Percentiles rank a stretch among this genome's conserved stretches.
These are phyloP conservation scores for Teunomyces stri DNA, from an alignment of 805 yeast species.

Conservation along the genomic window DNA sequence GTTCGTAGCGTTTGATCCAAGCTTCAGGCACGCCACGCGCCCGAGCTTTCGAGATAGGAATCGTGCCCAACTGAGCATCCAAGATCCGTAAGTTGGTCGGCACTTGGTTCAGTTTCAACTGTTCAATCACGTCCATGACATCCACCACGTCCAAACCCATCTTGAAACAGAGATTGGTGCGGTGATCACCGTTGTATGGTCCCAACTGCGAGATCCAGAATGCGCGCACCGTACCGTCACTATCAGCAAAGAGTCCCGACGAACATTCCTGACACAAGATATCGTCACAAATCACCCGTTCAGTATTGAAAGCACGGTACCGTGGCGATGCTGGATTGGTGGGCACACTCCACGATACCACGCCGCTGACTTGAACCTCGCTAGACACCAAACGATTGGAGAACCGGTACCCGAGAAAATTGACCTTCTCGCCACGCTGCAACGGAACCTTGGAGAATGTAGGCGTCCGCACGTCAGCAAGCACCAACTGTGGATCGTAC, in stretches of 20 bases:
- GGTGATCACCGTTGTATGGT: constrained; percentile 53
- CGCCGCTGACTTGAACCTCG: constrained; percentile 73
- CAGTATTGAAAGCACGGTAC: constrained; percentile 81
- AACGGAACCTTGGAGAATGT: constrained; percentile 29
- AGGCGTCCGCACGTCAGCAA: constrained; percentile 66
- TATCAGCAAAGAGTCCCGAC: constrained; percentile 75
- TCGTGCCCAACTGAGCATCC: constrained; percentile 74
- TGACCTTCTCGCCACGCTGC: constrained; percentile 69
- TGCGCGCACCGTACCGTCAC: constrained; percentile 77
- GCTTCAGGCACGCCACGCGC: constrained; percentile 83
- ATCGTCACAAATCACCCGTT: constrained; percentile 72
- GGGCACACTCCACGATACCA: constrained; percentile 72
- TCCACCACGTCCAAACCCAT: constrained; percentile 79
- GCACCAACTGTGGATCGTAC: constrained; percentile 73
- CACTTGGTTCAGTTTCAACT: constrained; percentile 46
- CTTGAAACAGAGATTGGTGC: constrained; percentile 58
- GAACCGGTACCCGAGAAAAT: constrained; percentile 79
- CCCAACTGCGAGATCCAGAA: constrained; percentile 85
- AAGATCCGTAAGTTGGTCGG: constrained; percentile 61
- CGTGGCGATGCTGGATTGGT: constrained; percentile 68
- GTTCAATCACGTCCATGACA: constrained; percentile 53
- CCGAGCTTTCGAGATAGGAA: constrained; percentile 72
- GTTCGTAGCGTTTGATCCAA: constrained; percentile 73
- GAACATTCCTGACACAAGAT: constrained; percentile 69
- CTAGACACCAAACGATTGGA: constrained; percentile 68